phyloP scores from a whole-genome alignment of 805 yeast species.

The Nakazawaea ambrosiae region DNA sequence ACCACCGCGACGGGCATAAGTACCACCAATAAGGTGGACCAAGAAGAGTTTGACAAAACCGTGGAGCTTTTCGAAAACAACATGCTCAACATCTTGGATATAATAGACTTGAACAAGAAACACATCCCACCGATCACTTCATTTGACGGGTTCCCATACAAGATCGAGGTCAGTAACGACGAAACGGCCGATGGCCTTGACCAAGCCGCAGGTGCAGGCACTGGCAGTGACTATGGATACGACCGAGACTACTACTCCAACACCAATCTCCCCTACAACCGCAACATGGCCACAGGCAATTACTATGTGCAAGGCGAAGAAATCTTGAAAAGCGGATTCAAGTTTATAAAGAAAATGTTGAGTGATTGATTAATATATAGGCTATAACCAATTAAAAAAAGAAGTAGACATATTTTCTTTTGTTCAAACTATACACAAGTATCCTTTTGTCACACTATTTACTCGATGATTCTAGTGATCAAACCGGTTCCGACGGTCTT shows the following conservation, averaged over 20 bases:
- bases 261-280: too few species aligned
- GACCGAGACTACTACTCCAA: too few species aligned
- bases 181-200: neutral
- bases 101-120: constrained; percentile 48
- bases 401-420: neutral
- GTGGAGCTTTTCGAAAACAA: constrained; percentile 32
- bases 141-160: constrained; percentile 62
- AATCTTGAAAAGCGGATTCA: constrained; percentile 25
- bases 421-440: constrained; percentile 8
- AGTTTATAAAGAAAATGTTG: constrained; percentile 30
- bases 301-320: constrained; percentile 18
- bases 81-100: constrained; percentile 39
- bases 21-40: constrained; percentile 9
- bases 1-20: constrained; percentile 7
- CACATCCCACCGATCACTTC: constrained; percentile 74
- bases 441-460: constrained; percentile 14
- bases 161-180: constrained; percentile 23
- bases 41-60: constrained; percentile 17
- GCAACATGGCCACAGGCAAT: constrained; percentile 16
- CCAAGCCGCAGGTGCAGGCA: neutral
- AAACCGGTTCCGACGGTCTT: constrained; percentile 98
- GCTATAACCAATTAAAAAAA: constrained; percentile 1
- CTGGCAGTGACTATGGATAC: constrained; percentile 9
- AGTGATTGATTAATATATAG: constrained; percentile 5
- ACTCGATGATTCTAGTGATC: constrained; percentile 84